Evolutionary conservation across 2,329 filamentous ascomycete species (phyloP).

Genomic region (Akanthomyces dipterigenus): DNA sequence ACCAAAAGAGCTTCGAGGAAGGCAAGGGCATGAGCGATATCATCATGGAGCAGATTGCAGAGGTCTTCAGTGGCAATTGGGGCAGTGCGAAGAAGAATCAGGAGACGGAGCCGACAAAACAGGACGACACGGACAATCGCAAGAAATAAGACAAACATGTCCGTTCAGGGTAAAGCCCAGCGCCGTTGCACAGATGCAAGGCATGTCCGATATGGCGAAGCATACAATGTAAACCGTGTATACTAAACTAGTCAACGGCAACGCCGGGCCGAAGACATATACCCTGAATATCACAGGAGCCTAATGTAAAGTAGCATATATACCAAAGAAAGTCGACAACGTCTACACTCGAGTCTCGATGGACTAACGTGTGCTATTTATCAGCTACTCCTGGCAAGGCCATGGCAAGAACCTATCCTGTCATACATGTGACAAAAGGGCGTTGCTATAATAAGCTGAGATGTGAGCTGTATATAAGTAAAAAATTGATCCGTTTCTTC

Average conservation of each 20-base stretch:
- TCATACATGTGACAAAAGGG: too few relatives aligned
- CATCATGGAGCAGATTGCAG: conserved; percentile 50
- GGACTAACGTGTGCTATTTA: too few relatives aligned
- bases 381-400: neutral
- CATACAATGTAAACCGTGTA: conserved; percentile 6
- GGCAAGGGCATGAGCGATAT: conserved; percentile 50
- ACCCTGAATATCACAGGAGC: neutral
- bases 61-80: conserved; percentile 41
- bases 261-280: neutral
- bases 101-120: conserved; percentile 15
- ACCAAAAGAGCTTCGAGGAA: conserved; percentile 46
- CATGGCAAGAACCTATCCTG: neutral
- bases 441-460: too few relatives aligned
- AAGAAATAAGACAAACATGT: conserved; percentile 16
- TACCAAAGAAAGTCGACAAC: neutral
- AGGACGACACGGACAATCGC: conserved; percentile 12
- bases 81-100: conserved; percentile 23
- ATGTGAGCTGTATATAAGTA: too few relatives aligned
- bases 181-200: neutral
- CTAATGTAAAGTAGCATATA: neutral
- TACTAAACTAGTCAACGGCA: neutral
- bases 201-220: neutral
- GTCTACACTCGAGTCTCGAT: neutral
- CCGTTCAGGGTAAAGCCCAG: neutral
- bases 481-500: too few relatives aligned